Base-by-base conservation (phyloP, 2,329 filamentous ascomycete species). In the Colletotrichum siamense region DNA sequence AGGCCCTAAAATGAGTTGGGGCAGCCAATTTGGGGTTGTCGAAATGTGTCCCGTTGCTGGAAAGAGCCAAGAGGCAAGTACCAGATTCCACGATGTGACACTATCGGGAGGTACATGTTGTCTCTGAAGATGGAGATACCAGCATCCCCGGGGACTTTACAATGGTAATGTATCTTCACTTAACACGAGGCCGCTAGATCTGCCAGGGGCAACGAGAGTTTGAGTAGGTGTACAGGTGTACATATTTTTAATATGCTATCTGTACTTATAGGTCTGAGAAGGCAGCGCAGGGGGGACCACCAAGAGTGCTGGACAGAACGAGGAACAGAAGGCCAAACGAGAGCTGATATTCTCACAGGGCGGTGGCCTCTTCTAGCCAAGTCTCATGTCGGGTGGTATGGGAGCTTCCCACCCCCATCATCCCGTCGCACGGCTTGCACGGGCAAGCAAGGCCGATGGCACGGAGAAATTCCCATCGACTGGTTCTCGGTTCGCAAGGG, bases 1-100 rank as follows among this genome's bases (percentile, higher is more conserved):
- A 52, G 9, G 55, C 16, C 55, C 70, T 30, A 44, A 62, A 52
- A 57, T 52, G 49, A 32, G 52, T 36, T 36, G 39, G 32, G 28
- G 26, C 62, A 55, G 39, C 24, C 39, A 64, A 68, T 59, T 62
- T 59, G 63, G 34, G 32, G 16, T 73, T 64, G 24, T 52, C 22
- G 69, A 69, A 68, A 76, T 62, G 73, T 76, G 63, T 69, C 26
- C 69, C 34, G 22, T 73, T 67, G 39, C 28, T 55, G 57, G n/a
- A 62, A 30, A 18, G n/a, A 18, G 62, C 69, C 62, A 72, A 66
- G 36, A 52, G 26, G 16, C 49, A 39, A 59, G 63, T 49, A 13
- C 26, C 62, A 36, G 26, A 74, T 49, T 70, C 44, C 59, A 36
- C 34, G 44, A 30, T 36, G 28, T 30, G 36, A 67, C 34, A 34